Conservation (phyloP, 331 rosid species). For the Telfairia occidentalis region DNA sequence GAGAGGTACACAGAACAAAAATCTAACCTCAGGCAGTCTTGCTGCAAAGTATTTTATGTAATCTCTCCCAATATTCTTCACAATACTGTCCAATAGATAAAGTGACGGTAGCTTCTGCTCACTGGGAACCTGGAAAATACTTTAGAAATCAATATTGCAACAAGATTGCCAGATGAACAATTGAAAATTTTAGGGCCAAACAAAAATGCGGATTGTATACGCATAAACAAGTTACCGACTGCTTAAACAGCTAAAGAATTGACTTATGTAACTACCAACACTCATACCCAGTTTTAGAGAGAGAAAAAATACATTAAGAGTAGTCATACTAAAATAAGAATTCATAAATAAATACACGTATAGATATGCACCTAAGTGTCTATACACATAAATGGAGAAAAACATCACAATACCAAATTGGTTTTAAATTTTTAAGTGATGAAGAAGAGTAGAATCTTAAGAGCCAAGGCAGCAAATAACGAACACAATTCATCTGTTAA, state of each 20-base stretch:
- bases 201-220: neutral
- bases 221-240: neutral
- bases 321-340: neutral
- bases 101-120: conserved; percentile 99
- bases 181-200: neutral
- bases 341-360: neutral
- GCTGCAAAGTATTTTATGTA: conserved; percentile 78
- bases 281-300: neutral
- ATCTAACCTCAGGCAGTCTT: conserved; percentile 84
- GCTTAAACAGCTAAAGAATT: neutral
- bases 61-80: conserved; percentile 92
- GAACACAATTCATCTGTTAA: neutral
- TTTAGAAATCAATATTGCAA: conserved; percentile 14
- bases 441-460: neutral
- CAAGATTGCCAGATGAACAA: neutral
- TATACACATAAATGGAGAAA: neutral
- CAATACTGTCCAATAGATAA: conserved; percentile 96
- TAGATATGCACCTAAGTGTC: neutral
- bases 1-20: conserved; percentile 18
- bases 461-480: neutral
- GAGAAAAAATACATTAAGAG: neutral
- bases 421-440: neutral
- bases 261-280: neutral
- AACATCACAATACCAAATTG: neutral
- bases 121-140: conserved; percentile 67